Conservation (phyloP, 164 flowering plant species). For the grape (Vitis vinifera) region DNA sequence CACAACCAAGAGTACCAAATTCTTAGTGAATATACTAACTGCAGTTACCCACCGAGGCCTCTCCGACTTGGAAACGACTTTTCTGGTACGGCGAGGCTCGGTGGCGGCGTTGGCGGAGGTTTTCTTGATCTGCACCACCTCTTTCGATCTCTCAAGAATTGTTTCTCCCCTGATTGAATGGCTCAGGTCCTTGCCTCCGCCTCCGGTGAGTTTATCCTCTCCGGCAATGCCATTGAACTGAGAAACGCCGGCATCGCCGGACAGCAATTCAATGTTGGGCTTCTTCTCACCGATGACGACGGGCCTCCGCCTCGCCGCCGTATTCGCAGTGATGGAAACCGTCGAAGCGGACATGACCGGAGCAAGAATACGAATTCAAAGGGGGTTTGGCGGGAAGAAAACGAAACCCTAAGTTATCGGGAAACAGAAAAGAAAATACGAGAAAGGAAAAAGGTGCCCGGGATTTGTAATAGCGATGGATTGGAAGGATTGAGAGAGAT, state of each 20-base stretch:
- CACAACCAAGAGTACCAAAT: constrained; percentile 46
- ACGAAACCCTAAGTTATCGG: no score
- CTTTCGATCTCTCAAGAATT: constrained; percentile 41
- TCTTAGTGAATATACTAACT: constrained; percentile 57
- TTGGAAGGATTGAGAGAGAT: no score
- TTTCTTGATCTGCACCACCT: constrained; percentile 30
- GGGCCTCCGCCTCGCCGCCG: constrained; percentile 35
- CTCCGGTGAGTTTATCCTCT: constrained; percentile 4
- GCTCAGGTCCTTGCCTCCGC: constrained; percentile 42
- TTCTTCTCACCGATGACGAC: constrained; percentile 37
- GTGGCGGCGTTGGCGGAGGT: background rate
- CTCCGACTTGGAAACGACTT: constrained; percentile 20
- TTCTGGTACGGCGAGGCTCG: background rate
- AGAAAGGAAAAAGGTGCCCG: no score
- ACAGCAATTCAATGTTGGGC: constrained; percentile 13
- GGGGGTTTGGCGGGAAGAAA: no score
- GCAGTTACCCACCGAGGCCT: constrained; percentile 62
- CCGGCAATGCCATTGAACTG: background rate
- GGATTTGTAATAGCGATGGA: no score
- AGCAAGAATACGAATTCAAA: no score
- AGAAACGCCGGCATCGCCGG: constrained; percentile 16
- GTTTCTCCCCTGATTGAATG: constrained; percentile 51
- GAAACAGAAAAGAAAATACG: no score
- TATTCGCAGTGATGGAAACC: constrained; percentile 64
- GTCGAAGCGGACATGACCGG: constrained; percentile 65